phyloP scores from a whole-genome alignment of 2,329 filamentous ascomycete species.

The Acrodontium crateriforme region DNA sequence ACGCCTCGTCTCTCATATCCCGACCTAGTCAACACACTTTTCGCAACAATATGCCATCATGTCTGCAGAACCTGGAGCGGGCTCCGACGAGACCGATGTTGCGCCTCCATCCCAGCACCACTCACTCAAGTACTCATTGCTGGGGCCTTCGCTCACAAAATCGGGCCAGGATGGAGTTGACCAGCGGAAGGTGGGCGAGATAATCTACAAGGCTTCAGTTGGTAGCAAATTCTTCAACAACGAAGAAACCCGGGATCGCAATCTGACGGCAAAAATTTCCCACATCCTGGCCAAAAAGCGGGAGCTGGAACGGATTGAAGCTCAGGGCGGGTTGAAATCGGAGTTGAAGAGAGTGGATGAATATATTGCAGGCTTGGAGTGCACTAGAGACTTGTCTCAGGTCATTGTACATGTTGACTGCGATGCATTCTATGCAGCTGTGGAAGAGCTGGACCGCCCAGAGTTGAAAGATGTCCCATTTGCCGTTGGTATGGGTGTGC shows the following conservation, averaged over 20 bases:
- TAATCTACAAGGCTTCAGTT: conserved; percentile 94
- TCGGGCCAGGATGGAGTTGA: conserved; percentile 89
- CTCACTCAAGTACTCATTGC: conserved; percentile 75
- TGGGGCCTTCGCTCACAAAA: conserved; percentile 86
- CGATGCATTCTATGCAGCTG: conserved; percentile 93
- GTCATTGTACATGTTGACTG: conserved; percentile 86
- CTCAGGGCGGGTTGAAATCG: conserved; percentile 38
- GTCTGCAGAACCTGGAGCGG: too few species aligned
- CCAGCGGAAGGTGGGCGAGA: conserved; percentile 83
- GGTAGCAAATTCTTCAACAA: conserved; percentile 93
- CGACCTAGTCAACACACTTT: too few species aligned
- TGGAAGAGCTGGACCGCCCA: conserved; percentile 62
- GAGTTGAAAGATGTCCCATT: conserved; percentile 80
- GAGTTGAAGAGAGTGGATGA: conserved; percentile 69
- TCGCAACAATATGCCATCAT: too few species aligned
- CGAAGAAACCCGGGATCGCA: conserved; percentile 69
- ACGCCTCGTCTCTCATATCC: too few species aligned
- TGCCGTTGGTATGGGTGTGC: conserved; percentile 65
- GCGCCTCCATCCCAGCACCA: conserved; percentile 31
- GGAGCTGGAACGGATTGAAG: conserved; percentile 59
- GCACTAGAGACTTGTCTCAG: conserved; percentile 67
- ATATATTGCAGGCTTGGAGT: conserved; percentile 65
- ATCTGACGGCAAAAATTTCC: conserved; percentile 73
- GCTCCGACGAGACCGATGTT: conserved; percentile 1
- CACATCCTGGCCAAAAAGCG: conserved; percentile 62